phyloP scores from a whole-genome alignment of 78 protist genomes.

The Dictyostelium firmibasis region DNA sequence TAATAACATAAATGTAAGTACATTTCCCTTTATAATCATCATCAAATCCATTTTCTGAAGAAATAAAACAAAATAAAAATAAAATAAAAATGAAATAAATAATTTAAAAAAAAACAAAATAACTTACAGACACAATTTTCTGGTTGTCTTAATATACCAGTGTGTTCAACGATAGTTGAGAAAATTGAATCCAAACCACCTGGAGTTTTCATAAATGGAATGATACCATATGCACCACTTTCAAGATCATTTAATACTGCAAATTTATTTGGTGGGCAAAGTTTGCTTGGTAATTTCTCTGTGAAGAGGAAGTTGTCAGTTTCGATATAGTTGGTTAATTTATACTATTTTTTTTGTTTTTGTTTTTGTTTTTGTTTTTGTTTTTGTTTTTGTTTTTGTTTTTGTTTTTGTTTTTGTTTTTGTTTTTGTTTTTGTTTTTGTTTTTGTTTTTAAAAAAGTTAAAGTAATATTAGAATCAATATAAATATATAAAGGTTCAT shows the following conservation, averaged over 20 bases:
- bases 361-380: no score
- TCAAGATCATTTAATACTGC: constrained; percentile 55
- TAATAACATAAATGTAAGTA: not conserved
- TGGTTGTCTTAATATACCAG: not conserved
- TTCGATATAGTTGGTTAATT: not conserved
- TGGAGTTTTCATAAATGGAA: not conserved
- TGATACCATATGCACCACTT: constrained; percentile 68
- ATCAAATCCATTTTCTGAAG: no score
- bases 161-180: not conserved
- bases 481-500: no score
- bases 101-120: not conserved
- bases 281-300: not conserved
- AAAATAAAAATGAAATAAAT: not conserved
- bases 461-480: not conserved
- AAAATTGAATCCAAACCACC: not conserved
- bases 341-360: not conserved
- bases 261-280: constrained; percentile 15
- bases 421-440: no score
- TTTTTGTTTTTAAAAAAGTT: no score
- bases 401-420: no score
- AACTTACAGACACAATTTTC: constrained; percentile 18
- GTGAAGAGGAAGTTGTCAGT: not conserved
- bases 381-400: no score
- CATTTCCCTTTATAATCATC: no score
- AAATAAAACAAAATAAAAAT: not conserved